These are phyloP conservation scores for Microsporum audouinii DNA, from an alignment of 2,329 filamentous ascomycete genomes.

Conservation along the genomic window DNA sequence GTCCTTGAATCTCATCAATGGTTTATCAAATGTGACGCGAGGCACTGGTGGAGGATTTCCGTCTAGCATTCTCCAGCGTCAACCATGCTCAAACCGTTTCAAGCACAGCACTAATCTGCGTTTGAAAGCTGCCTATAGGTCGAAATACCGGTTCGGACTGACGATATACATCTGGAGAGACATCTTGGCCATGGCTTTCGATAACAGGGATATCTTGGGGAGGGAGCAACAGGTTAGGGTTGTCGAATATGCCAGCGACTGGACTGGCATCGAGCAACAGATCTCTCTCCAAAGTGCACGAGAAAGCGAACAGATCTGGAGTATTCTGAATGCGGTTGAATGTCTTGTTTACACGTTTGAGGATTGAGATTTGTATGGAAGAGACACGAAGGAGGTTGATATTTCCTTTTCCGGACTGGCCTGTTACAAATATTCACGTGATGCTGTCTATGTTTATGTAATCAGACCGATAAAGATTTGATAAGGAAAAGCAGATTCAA, in stretches of 20 bases:
- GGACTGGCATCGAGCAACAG: conserved; percentile 22
- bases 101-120: not conserved
- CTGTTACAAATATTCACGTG: not conserved
- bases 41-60: not conserved
- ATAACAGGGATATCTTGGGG: conserved; percentile 19
- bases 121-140: conserved; percentile 9
- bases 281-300: conserved; percentile 21
- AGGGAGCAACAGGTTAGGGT: conserved; percentile 21
- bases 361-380: not conserved
- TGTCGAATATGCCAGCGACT: conserved; percentile 25
- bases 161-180: conserved; percentile 21
- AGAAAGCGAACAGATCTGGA: conserved; percentile 27
- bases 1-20: not conserved
- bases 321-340: conserved; percentile 24
- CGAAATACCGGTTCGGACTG: conserved; percentile 19
- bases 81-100: not conserved
- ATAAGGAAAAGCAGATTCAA: no score
- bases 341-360: conserved; percentile 22
- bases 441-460: not conserved
- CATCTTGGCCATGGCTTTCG: conserved; percentile 23
- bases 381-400: not conserved
- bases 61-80: not conserved
- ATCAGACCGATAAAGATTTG: not conserved
- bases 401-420: not conserved
- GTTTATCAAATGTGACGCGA: conserved; percentile 4